A percentile compares a stretch with the other conserved stretches of the same genome.
phyloP scores from a whole-genome alignment of 768 basidiomycete species.

The Holtermanniella nyarrowii region DNA sequence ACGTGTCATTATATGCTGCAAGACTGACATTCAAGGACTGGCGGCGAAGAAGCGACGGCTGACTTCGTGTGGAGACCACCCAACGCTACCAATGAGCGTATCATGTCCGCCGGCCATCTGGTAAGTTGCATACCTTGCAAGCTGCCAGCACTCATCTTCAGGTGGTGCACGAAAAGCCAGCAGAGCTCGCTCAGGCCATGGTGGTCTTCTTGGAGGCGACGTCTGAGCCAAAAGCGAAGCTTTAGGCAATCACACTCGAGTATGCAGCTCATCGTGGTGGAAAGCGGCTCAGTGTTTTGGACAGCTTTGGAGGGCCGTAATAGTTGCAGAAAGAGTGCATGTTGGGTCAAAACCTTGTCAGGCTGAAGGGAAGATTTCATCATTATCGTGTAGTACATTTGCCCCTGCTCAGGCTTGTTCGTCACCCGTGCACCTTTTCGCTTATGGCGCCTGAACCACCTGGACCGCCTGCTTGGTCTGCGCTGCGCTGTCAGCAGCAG shows the following conservation, averaged over 20 bases:
- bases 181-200: constrained; percentile 21
- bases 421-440: no score
- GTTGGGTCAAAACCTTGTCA: no score
- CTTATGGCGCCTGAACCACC: no score
- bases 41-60: constrained; percentile 13
- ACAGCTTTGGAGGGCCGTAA: no score
- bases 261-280: no score
- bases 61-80: constrained; percentile 23
- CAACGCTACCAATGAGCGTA: constrained; percentile 15
- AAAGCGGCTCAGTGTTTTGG: no score
- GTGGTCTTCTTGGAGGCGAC: constrained; percentile 18
- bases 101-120: constrained; percentile 26
- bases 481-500: neutral
- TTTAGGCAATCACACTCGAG: no score
- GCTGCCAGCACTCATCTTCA: neutral
- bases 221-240: no score
- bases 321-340: no score
- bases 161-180: constrained; percentile 31
- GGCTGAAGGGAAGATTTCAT: no score
- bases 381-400: neutral
- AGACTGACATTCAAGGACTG: constrained; percentile 2
- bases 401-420: neutral
- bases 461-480: neutral
- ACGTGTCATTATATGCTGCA: neutral
- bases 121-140: constrained; percentile 7